Base-by-base conservation (phyloP, 345 rosid species). In the Angophora floribunda region DNA sequence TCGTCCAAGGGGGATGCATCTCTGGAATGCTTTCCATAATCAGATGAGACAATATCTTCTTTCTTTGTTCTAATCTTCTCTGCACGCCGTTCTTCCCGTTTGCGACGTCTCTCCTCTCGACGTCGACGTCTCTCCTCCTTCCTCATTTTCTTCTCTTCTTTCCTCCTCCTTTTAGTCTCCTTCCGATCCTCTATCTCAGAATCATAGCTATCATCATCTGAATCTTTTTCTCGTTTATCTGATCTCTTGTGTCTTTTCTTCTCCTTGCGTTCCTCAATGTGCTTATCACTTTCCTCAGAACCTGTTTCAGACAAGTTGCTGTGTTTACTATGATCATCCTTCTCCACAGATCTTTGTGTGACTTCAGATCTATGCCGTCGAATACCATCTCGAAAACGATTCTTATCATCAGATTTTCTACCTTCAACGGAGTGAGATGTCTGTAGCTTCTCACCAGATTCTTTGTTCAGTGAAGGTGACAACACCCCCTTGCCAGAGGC, bases 41-140 rank as follows among this genome's bases (percentile, higher is more conserved):
- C 87, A n/a, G 89, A 84, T n/a, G 87, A 82, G 50, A 41, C 63
- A 41, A 41, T 16, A 67, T 53, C 89, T 28, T 41, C 85, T 84
- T 61, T 92, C 93, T 93, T 98, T 90, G 82, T 79, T 89, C 93
- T 96, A 87, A 86, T 91, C 94, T 96, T 97, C 90, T 92, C 95
- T 11, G 95, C 95, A 91, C 91, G 96, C 26, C 97, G 93, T 87
- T 94, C 97, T 92, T 95, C 97, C 93, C 90, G 97, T 91, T 89
- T 95, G 51, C 93, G 97, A 47, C 93, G 97, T 21, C 96, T 92
- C 92, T 96, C 99, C 89, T 97, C 96, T 51, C 96, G 95, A 82
- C 93, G 93, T 36, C 95, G 93, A n/a, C 93, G 95, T 90, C 91
- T 98, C 90, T 96, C 99, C 91, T 98, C 99, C 91, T 95, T 98